phyloP scores from a whole-genome alignment of 441 rosid species.

The Populus hybrid region DNA sequence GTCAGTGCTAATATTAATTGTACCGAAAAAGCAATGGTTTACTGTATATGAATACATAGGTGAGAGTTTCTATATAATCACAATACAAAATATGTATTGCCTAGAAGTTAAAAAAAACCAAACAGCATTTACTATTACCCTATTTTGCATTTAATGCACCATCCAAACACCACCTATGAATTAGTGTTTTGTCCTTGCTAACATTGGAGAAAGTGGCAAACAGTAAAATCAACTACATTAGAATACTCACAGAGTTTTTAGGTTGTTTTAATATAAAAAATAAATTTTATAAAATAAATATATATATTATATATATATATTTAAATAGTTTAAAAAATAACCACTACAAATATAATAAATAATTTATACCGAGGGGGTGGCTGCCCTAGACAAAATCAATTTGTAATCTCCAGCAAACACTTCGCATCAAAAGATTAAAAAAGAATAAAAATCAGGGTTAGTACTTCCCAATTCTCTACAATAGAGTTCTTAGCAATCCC shows the following conservation, averaged over 20 bases:
- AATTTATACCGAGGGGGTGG: background rate
- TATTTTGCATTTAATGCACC: slow-evolving; percentile 17
- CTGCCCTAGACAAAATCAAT: background rate
- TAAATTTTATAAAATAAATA: too few species aligned
- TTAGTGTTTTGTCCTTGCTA: slow-evolving; percentile 12
- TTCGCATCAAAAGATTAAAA: slow-evolving; percentile 18
- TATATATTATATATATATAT: too few species aligned
- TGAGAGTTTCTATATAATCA: background rate
- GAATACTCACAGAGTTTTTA: background rate
- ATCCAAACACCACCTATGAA: slow-evolving; percentile 19
- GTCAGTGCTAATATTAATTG: background rate
- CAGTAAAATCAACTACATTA: background rate
- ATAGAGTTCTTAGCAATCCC: slow-evolving; percentile 30
- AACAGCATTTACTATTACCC: slow-evolving; percentile 11
- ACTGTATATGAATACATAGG: background rate
- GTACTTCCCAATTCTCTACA: slow-evolving; percentile 20
- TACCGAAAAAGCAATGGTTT: background rate
- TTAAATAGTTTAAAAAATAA: too few species aligned
- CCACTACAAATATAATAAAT: too few species aligned
- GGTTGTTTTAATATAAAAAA: too few species aligned
- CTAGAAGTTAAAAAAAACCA: slow-evolving; percentile 1
- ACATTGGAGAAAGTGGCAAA: slow-evolving; percentile 1
- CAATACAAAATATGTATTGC: background rate
- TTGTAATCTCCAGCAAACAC: slow-evolving; percentile 1
- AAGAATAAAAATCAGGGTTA: slow-evolving; percentile 3